Percentiles rank a stretch among this genome's conserved stretches.
phyloP scores from a whole-genome alignment of 305 asterid genomes.

The Fraxinus latifolia region DNA sequence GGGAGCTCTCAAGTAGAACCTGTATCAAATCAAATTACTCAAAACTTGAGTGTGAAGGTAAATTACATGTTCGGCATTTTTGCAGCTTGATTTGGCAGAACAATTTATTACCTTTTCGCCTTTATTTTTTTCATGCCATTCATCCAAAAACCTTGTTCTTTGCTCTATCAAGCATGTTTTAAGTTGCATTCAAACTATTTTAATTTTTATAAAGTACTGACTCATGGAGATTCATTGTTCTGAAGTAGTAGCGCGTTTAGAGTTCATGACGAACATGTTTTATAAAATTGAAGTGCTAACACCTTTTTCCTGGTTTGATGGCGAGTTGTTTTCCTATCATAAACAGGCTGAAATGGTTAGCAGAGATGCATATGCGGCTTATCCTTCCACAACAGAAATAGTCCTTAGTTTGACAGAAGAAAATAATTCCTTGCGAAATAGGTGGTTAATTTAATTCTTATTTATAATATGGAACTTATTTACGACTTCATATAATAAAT shows the following conservation, averaged over 20 bases:
- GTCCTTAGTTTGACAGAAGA: slow-evolving; percentile 38
- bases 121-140: background rate
- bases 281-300: background rate
- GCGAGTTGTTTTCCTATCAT: background rate
- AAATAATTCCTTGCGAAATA: slow-evolving; percentile 28
- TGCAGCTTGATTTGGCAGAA: background rate
- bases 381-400: slow-evolving; percentile 14
- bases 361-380: slow-evolving; percentile 12
- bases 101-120: background rate
- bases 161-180: background rate
- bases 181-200: background rate
- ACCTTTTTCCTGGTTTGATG: background rate
- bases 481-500: background rate
- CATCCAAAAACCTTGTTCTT: background rate
- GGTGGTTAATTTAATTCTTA: slow-evolving; percentile 27
- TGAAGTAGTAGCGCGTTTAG: background rate
- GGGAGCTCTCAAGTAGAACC: slow-evolving; percentile 11
- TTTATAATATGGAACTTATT: background rate
- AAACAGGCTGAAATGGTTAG: slow-evolving; percentile 25
- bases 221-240: background rate
- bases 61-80: slow-evolving; percentile 4
- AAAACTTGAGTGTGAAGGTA: slow-evolving; percentile 32
- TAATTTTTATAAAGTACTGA: background rate
- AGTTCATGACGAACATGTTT: background rate
- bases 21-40: slow-evolving; percentile 10